phyloP scores from a whole-genome alignment of 257 asterid genomes.

The Solanum pennellii region DNA sequence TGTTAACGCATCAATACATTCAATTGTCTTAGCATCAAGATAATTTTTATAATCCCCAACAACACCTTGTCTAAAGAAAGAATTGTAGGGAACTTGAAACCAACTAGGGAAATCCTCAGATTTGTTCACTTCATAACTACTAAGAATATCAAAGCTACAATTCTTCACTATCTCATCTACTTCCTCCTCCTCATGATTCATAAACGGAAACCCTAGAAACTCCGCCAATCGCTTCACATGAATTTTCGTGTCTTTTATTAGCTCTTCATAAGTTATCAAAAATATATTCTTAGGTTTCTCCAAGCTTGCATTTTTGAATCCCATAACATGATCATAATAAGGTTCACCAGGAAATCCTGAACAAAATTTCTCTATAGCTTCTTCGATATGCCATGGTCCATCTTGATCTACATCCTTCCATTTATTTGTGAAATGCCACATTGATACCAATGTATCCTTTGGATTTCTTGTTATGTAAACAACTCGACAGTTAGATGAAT shows the following conservation, averaged over 20 bases:
- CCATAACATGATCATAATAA: conserved; percentile 1
- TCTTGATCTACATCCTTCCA: background rate
- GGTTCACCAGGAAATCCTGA: background rate
- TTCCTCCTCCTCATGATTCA: background rate
- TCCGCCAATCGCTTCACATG: background rate
- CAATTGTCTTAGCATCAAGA: background rate
- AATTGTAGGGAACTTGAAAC: background rate
- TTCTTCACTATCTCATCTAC: background rate
- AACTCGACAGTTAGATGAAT: background rate
- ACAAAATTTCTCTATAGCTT: background rate
- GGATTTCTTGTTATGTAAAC: background rate
- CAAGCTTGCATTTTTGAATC: background rate
- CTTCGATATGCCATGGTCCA: background rate
- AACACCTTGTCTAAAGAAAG: background rate
- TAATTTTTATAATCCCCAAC: background rate
- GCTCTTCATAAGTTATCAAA: conserved; percentile 2
- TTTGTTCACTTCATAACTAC: background rate
- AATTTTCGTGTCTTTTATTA: background rate
- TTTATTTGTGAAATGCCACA: background rate
- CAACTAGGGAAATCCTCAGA: background rate
- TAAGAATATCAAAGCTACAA: conserved; percentile 2
- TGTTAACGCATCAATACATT: background rate
- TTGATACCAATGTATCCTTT: background rate
- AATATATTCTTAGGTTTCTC: background rate
- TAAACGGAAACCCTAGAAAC: conserved; percentile 1